Conservation (phyloP, 768 basidiomycete species). For the Auriscalpium vulgare region DNA sequence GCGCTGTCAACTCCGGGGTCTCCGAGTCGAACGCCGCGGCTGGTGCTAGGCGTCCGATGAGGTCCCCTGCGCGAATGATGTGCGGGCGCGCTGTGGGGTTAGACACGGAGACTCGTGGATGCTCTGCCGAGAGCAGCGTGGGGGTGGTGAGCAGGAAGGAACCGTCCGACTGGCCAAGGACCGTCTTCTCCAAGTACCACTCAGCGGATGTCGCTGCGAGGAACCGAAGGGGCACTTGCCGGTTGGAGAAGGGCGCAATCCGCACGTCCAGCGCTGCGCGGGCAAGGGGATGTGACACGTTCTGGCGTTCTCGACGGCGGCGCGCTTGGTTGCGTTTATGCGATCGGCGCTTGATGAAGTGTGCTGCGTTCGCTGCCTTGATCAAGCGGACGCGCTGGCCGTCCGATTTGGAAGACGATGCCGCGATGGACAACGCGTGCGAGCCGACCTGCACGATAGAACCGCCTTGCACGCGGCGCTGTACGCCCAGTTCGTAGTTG, state of each 20-base stretch:
- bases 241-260: not conserved
- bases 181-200: not conserved
- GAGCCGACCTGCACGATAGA: conserved; percentile 1
- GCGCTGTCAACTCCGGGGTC: not conserved
- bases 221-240: not conserved
- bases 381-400: not conserved
- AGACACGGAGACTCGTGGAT: not conserved
- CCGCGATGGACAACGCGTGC: not conserved
- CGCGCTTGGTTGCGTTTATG: not conserved
- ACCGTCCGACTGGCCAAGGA: not conserved
- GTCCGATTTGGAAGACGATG: not conserved
- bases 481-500: conserved; percentile 16
- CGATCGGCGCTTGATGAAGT: not conserved
- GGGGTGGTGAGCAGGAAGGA: not conserved
- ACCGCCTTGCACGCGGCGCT: conserved; percentile 1
- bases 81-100: not conserved
- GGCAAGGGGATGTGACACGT: not conserved
- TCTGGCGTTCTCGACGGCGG: not conserved
- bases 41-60: not conserved
- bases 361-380: not conserved
- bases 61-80: not conserved
- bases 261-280: not conserved
- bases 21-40: not conserved
- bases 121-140: not conserved
- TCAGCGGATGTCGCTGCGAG: not conserved